Evolutionary conservation across 345 rosid species (phyloP).

Genomic region (Erucastrum elatum): DNA sequence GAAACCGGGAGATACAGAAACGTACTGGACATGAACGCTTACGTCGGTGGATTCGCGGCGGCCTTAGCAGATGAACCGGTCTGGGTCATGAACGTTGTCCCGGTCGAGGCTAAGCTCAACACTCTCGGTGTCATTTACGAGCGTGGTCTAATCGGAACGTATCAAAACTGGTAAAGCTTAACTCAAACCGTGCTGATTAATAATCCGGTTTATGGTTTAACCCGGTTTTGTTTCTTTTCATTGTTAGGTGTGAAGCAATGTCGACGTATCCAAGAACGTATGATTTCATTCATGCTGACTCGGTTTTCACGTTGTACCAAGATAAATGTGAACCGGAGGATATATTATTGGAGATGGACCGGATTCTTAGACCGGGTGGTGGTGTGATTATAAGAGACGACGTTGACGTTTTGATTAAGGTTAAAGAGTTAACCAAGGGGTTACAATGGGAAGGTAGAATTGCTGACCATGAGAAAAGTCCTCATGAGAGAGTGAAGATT

Average conservation of each 20-base stretch:
- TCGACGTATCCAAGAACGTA: slow-evolving; percentile 96
- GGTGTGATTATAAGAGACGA: slow-evolving; percentile 86
- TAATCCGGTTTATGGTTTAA: slow-evolving; percentile 10
- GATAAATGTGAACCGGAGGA: slow-evolving; percentile 75
- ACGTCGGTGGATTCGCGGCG: slow-evolving; percentile 85
- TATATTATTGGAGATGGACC: slow-evolving; percentile 87
- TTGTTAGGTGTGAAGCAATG: slow-evolving; percentile 68
- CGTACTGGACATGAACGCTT: slow-evolving; percentile 80
- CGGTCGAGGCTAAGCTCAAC: slow-evolving; percentile 58
- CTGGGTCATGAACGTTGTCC: slow-evolving; percentile 85
- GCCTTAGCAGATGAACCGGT: slow-evolving; percentile 70
- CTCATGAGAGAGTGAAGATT: slow-evolving; percentile 73
- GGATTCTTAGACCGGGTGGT: slow-evolving; percentile 84
- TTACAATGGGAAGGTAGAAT: slow-evolving; percentile 86
- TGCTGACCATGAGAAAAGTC: slow-evolving; percentile 74
- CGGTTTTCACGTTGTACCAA: slow-evolving; percentile 68
- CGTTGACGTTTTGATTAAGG: slow-evolving; percentile 62
- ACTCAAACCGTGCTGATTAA: not conserved
- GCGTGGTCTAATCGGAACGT: slow-evolving; percentile 95
- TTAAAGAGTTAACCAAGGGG: slow-evolving; percentile 56
- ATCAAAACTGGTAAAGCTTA: slow-evolving; percentile 74
- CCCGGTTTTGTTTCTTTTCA: not conserved
- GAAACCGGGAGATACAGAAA: slow-evolving; percentile 74
- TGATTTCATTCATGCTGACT: slow-evolving; percentile 80
- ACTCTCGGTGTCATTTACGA: slow-evolving; percentile 84